phyloP scores from a whole-genome alignment of 495 filamentous ascomycete genomes.

The Parathielavia appendiculata region DNA sequence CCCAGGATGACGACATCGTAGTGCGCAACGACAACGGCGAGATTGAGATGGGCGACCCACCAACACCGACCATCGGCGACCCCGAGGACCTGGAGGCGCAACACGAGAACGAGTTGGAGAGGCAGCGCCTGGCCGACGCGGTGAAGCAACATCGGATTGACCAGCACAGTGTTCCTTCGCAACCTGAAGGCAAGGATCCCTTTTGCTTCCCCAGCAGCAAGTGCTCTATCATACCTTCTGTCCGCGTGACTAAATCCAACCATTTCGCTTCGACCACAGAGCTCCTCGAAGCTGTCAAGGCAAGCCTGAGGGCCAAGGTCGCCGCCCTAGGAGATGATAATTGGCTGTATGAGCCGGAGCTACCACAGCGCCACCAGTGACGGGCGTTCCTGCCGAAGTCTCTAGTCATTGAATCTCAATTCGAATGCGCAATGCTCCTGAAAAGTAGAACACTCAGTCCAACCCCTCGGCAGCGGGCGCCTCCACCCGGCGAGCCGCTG shows the following conservation, averaged over 20 bases:
- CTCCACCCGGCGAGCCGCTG: conserved; percentile 41
- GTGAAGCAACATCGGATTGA: conserved; percentile 55
- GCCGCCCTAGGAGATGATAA: conserved; percentile 73
- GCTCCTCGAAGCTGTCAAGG: conserved; percentile 63
- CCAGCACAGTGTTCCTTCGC: conserved; percentile 57
- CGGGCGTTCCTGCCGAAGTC: neutral
- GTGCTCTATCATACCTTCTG: conserved; percentile 5
- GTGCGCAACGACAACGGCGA: conserved; percentile 70
- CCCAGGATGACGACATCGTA: conserved; percentile 68
- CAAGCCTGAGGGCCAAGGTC: conserved; percentile 66
- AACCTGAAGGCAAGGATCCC: conserved; percentile 56
- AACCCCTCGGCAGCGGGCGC: conserved; percentile 49
- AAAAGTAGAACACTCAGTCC: conserved; percentile 33
- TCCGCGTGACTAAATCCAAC: conserved; percentile 6
- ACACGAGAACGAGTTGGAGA: conserved; percentile 46
- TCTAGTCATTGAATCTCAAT: neutral
- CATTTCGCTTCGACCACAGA: conserved; percentile 42
- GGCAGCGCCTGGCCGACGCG: conserved; percentile 47
- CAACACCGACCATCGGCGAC: conserved; percentile 49
- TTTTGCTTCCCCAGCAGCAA: conserved; percentile 1
- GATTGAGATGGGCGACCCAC: conserved; percentile 63
- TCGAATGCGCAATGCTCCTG: neutral
- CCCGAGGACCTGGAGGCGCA: conserved; percentile 48
- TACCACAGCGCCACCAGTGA: conserved; percentile 24
- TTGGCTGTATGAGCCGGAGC: conserved; percentile 84